These are phyloP conservation scores for Stagonosporopsis cucurbitacearum DNA, from an alignment of 2,329 filamentous ascomycete genomes.

Conservation along the genomic window DNA sequence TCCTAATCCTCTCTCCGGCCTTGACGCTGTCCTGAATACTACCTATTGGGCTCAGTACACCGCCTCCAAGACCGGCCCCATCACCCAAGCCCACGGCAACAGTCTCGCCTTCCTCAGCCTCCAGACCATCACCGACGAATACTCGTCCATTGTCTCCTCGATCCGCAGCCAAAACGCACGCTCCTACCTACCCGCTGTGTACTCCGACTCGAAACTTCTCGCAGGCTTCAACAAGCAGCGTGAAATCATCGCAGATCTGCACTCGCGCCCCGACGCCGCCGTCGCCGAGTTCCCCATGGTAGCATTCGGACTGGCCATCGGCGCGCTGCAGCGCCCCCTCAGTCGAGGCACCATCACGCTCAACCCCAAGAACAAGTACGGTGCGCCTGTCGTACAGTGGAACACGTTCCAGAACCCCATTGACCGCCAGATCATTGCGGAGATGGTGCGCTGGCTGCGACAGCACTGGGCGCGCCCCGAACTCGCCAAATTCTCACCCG, in stretches of 20 bases:
- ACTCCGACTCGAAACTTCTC: slow-evolving; percentile 25
- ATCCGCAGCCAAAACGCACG: slow-evolving; percentile 28
- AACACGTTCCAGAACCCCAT: slow-evolving; percentile 46
- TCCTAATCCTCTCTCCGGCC: slow-evolving; percentile 28
- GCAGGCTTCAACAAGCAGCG: slow-evolving; percentile 34
- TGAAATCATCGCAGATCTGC: slow-evolving; percentile 31
- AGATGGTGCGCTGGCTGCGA: slow-evolving; percentile 46
- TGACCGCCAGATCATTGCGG: slow-evolving; percentile 45
- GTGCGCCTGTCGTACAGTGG: slow-evolving; percentile 42
- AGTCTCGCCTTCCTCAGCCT: slow-evolving; percentile 31
- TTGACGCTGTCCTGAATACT: slow-evolving; percentile 35
- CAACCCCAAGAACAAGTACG: slow-evolving; percentile 43
- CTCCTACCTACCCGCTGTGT: slow-evolving; percentile 26
- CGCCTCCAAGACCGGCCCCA: slow-evolving; percentile 34
- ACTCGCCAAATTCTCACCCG: slow-evolving; percentile 40
- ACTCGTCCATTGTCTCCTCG: slow-evolving; percentile 24
- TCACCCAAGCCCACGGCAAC: slow-evolving; percentile 35
- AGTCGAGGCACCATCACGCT: slow-evolving; percentile 49
- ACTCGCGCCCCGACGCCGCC: slow-evolving; percentile 33
- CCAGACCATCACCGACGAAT: slow-evolving; percentile 26
- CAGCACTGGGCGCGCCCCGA: slow-evolving; percentile 40
- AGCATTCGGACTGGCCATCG: slow-evolving; percentile 32
- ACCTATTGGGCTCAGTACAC: slow-evolving; percentile 38
- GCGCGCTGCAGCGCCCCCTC: slow-evolving; percentile 30
- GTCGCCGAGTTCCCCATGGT: slow-evolving; percentile 43